phyloP scores from a whole-genome alignment of 257 asterid genomes.

The Mitragyna speciosa region DNA sequence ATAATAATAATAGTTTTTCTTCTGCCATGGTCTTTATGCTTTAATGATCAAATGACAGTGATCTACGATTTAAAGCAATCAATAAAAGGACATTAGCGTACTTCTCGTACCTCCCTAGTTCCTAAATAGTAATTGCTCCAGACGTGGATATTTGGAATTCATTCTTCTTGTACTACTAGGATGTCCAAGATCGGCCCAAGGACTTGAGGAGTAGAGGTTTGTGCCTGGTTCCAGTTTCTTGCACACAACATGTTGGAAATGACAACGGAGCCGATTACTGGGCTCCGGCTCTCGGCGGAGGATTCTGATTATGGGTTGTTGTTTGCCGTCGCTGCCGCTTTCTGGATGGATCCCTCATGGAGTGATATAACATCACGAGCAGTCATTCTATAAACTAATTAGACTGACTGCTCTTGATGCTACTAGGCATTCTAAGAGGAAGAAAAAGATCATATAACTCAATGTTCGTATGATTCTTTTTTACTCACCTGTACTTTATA shows the following conservation, averaged over 20 bases:
- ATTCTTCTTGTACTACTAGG: slow-evolving; percentile 29
- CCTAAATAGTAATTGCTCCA: background rate
- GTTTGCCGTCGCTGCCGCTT: background rate
- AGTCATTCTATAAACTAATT: slow-evolving; percentile 31
- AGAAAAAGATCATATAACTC: slow-evolving; percentile 8
- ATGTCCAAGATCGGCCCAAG: slow-evolving; percentile 30
- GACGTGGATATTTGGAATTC: background rate
- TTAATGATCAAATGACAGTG: background rate
- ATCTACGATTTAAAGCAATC: background rate
- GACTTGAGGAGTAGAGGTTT: slow-evolving; percentile 80
- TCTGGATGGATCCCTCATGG: slow-evolving; percentile 6
- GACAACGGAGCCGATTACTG: slow-evolving; percentile 59
- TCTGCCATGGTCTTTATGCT: background rate
- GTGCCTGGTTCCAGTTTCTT: slow-evolving; percentile 80
- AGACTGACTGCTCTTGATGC: slow-evolving; percentile 38
- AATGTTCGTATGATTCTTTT: slow-evolving; percentile 20
- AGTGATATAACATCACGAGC: slow-evolving; percentile 33
- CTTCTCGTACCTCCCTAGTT: background rate
- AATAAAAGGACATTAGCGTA: background rate
- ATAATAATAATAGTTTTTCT: too few relatives aligned
- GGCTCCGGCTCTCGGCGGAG: slow-evolving; percentile 50
- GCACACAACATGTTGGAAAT: slow-evolving; percentile 63
- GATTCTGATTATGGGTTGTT: slow-evolving; percentile 25
- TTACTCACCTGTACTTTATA: background rate
- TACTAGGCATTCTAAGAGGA: slow-evolving; percentile 21